phyloP scores from a whole-genome alignment of 83 land plant species.

The Thuja plicata region DNA sequence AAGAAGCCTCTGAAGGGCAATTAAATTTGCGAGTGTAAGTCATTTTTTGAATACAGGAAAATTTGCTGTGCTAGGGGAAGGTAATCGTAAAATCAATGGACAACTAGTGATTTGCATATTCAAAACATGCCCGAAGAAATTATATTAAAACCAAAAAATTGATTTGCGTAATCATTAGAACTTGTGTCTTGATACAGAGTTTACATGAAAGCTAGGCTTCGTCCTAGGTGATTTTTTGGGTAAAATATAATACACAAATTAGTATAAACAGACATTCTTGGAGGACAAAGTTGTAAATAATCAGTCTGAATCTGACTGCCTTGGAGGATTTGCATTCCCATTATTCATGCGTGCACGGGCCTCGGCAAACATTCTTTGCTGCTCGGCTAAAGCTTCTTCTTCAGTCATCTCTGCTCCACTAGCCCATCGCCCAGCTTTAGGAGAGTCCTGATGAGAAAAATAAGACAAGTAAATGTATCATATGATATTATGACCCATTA shows the following conservation, averaged over 20 bases:
- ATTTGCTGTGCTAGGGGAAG: neutral
- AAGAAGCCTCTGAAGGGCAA: neutral
- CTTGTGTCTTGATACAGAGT: neutral
- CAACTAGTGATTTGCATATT: neutral
- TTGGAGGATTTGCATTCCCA: slow-evolving; percentile 35
- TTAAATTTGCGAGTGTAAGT: neutral
- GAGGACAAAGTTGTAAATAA: neutral
- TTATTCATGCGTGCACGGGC: slow-evolving; percentile 98
- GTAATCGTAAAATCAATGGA: neutral
- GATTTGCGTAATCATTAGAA: neutral
- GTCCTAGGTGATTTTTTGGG: neutral
- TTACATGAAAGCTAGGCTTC: neutral
- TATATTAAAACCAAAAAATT: neutral
- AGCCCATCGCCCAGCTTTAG: slow-evolving; percentile 75
- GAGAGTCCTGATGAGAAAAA: slow-evolving; percentile 60
- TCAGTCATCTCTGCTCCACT: slow-evolving; percentile 89
- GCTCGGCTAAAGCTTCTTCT: slow-evolving; percentile 96
- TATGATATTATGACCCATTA: neutral
- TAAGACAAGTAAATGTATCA: neutral
- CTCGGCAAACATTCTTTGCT: slow-evolving; percentile 99
- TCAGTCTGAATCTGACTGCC: slow-evolving; percentile 37
- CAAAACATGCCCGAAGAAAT: neutral
- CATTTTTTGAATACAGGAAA: neutral
- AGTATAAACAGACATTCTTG: neutral
- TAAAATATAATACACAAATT: neutral